Base-by-base conservation (phyloP, 2,329 filamentous ascomycete species). In the Colletotrichum lentis region DNA sequence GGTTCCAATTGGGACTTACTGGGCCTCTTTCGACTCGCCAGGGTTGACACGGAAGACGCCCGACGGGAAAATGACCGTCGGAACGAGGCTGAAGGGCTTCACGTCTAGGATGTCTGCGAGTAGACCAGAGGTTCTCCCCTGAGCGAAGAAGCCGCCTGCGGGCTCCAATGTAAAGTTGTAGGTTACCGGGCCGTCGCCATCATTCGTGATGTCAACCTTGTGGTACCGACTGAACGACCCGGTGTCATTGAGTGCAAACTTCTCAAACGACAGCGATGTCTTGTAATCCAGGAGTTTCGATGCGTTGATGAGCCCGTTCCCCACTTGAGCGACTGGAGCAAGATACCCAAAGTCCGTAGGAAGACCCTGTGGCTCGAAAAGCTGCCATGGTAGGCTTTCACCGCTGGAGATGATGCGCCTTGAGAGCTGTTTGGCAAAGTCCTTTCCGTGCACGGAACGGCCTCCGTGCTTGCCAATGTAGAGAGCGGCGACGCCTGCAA, bases 191-290 rank as follows among this genome's bases (percentile, higher is more conserved):
- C 74, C 67, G n/a, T 71, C 71, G 39, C 75, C 79, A 20, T 73
- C 74, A 71, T 83, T 82, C 50, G 74, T 78, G 66, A 83, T 75
- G 46, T 63, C 65, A 14, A 75, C 59, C 1, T 66, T 59, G 55
- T 73, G 71, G 39, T 69, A 71, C 20, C 64, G 69, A 18, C 71
- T 73, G 69, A 83, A 79, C 65, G 80, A 71, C 31, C 75, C 74
- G 2, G 81, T 83, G 69, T 83, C 82, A 62, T 83, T 83, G 65
- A 83, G 78, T 16, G 76, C 75, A 43, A 83, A 76, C 67, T 77
- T 80, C 20, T 78, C 77, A 5, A 78, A 79, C 14, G 76, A 75
- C 24, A 83, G 72, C 10, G 73, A 67, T 1, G 79, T 80, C 1
- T 65, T 77, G 37, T 80, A 77, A 44, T 79, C 74, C 14, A 82